These are phyloP conservation scores for Podospora sp. DNA, from an alignment of 495 filamentous ascomycete species.

Conservation along the genomic window DNA sequence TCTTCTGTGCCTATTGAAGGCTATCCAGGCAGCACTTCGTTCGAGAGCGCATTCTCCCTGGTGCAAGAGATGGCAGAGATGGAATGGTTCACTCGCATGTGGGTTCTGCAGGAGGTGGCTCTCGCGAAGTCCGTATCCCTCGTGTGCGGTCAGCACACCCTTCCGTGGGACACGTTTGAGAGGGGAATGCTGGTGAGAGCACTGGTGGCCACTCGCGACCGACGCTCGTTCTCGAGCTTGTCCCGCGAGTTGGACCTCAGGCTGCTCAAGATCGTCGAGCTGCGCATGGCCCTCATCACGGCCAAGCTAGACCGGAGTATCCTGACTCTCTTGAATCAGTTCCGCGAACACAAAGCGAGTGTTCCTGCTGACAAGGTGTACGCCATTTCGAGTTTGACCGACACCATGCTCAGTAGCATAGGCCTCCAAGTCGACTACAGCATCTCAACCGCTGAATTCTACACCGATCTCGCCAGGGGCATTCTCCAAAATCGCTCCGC, in stretches of 20 bases:
- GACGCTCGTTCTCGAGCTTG: not conserved
- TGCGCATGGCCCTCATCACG: not conserved
- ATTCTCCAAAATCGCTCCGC: not conserved
- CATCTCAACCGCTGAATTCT: not conserved
- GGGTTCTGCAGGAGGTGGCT: constrained; percentile 9
- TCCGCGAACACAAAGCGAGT: not conserved
- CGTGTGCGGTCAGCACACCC: not conserved
- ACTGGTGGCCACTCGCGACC: not conserved
- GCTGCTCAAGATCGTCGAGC: not conserved
- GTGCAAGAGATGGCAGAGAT: constrained; percentile 2
- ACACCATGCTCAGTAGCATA: not conserved
- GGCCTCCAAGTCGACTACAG: not conserved
- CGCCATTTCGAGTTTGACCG: not conserved
- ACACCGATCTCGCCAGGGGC: not conserved
- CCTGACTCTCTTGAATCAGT: not conserved
- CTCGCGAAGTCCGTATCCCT: not conserved
- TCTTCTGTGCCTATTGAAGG: not conserved
- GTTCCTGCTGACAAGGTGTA: not conserved
- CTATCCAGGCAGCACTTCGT: not conserved
- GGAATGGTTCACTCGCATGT: constrained; percentile 1
- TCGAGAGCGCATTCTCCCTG: not conserved
- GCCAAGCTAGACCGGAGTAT: not conserved
- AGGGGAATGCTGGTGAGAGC: not conserved
- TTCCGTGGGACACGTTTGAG: not conserved
- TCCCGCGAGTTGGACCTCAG: not conserved